Conservation (phyloP, 2,329 filamentous ascomycete species). For the Plectosphaerella plurivora region DNA sequence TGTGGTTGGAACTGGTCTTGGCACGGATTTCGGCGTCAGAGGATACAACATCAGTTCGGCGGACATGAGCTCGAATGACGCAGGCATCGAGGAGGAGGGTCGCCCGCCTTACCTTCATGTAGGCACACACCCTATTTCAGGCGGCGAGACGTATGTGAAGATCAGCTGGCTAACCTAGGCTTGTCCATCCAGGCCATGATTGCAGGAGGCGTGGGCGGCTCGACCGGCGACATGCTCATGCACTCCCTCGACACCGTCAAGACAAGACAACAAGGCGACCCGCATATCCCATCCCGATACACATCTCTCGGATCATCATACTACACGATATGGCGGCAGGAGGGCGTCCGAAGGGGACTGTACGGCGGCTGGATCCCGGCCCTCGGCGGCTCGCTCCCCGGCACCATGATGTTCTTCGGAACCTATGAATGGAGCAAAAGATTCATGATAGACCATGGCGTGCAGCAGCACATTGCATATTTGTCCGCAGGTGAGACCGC, state of each 20-base stretch:
- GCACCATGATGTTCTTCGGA: conserved; percentile 92
- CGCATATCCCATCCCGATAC: conserved; percentile 89
- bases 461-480: conserved; percentile 81
- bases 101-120: conserved; percentile 41
- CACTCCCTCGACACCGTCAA: conserved; percentile 98
- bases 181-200: conserved; percentile 70
- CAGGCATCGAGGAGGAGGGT: conserved; percentile 35
- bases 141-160: neutral
- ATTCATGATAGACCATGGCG: conserved; percentile 75
- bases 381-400: conserved; percentile 85
- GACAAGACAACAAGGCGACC: conserved; percentile 94
- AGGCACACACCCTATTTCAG: conserved; percentile 14
- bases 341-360: conserved; percentile 78
- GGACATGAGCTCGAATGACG: conserved; percentile 14
- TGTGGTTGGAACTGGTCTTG: conserved; percentile 18
- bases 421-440: conserved; percentile 95
- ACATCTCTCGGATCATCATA: conserved; percentile 87
- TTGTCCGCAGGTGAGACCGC: conserved; percentile 65
- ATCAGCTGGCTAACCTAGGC: neutral
- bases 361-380: conserved; percentile 94
- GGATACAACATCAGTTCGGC: conserved; percentile 4
- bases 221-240: conserved; percentile 95
- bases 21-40: conserved; percentile 21
- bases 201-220: conserved; percentile 87
- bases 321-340: conserved; percentile 86